Conservation (phyloP, 345 rosid genomes). For the Eutrema yunnanense region DNA sequence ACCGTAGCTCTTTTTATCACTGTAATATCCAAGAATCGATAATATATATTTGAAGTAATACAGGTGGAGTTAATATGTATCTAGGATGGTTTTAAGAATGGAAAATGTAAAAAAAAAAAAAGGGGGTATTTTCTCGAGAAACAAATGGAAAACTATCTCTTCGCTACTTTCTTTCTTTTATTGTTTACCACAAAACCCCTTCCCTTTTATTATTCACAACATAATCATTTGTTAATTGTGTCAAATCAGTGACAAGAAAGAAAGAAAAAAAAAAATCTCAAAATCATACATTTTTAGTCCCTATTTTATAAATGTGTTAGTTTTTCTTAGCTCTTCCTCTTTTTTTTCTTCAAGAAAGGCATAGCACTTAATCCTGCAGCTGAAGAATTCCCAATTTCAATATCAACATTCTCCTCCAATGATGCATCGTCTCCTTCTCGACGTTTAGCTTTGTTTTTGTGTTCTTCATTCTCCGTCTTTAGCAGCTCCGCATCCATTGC, state of each 20-base stretch:
- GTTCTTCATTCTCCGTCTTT: constrained; percentile 9
- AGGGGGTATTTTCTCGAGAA: neutral
- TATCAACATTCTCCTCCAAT: constrained; percentile 9
- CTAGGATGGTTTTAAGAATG: too few relatives aligned
- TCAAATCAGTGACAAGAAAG: neutral
- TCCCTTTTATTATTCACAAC: neutral
- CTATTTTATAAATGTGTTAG: neutral
- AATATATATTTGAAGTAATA: neutral
- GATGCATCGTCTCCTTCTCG: neutral
- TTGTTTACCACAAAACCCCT: neutral
- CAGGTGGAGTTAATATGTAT: too few relatives aligned
- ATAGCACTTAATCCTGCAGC: constrained; percentile 27
- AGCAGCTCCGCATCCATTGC: constrained; percentile 16
- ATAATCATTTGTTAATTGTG: constrained; percentile 13
- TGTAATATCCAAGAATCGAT: neutral
- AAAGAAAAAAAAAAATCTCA: neutral
- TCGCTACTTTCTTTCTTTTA: neutral
- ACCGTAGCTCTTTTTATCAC: neutral
- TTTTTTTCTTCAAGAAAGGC: constrained; percentile 33
- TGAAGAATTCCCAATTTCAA: constrained; percentile 24
- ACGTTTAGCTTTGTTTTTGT: constrained; percentile 12
- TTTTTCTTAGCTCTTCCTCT: neutral
- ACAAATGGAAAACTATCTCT: neutral
- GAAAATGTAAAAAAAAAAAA: too few relatives aligned
- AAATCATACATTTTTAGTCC: neutral